A percentile compares a stretch with the other conserved stretches of the same genome.
Conservation (phyloP, 805 yeast species). For the Lachancea dasiensis region DNA sequence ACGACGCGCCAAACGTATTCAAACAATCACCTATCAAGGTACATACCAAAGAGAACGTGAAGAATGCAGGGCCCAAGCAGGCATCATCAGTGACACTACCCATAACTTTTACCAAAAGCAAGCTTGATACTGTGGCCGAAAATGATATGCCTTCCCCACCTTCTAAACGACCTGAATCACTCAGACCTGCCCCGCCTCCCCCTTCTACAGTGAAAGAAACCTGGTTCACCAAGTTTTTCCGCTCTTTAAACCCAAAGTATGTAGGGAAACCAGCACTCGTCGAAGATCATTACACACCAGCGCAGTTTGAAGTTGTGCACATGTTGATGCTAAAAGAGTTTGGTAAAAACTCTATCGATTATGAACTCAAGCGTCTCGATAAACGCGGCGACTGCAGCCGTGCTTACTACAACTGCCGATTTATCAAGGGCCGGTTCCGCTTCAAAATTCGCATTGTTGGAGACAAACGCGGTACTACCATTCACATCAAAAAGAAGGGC, state of each 20-base stretch:
- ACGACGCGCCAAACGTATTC: constrained; percentile 15
- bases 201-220: constrained; percentile 4
- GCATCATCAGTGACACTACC: neutral
- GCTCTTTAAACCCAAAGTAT: constrained; percentile 15
- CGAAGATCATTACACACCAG: constrained; percentile 20
- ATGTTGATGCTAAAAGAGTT: constrained; percentile 24
- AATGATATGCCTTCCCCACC: constrained; percentile 1
- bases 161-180: neutral
- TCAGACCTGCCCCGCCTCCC: constrained; percentile 7
- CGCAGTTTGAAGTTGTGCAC: constrained; percentile 29
- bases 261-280: constrained; percentile 9
- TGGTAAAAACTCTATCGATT: constrained; percentile 24
- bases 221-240: constrained; percentile 27
- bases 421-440: constrained; percentile 23
- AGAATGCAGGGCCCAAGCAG: neutral
- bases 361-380: constrained; percentile 20
- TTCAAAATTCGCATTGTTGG: constrained; percentile 24
- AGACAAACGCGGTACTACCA: constrained; percentile 9
- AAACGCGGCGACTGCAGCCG: constrained; percentile 15
- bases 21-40: constrained; percentile 6
- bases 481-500: constrained; percentile 23
- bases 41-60: neutral
- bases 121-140: constrained; percentile 7
- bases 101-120: constrained; percentile 1
- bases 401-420: constrained; percentile 29